phyloP scores from a whole-genome alignment of 768 basidiomycete genomes.

The Macrolepiota fuliginosa region DNA sequence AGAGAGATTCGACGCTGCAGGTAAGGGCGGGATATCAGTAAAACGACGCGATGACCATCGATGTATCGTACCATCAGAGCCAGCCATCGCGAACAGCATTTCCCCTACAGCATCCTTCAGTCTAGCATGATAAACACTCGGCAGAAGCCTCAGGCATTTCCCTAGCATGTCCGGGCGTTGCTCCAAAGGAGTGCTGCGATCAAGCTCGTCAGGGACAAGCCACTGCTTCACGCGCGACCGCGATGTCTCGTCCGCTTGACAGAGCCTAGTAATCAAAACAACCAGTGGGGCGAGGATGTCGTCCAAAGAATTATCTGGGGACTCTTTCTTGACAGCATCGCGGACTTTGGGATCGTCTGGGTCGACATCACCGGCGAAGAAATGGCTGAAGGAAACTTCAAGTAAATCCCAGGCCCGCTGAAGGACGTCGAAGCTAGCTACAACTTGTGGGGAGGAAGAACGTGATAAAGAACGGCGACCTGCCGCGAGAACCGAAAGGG shows the following conservation, averaged over 20 bases:
- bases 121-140: conserved; percentile 68
- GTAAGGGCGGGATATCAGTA: not conserved
- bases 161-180: conserved; percentile 73
- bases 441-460: conserved; percentile 39
- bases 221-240: conserved; percentile 58
- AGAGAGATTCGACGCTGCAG: conserved; percentile 62
- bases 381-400: conserved; percentile 54
- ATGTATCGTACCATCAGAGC: conserved; percentile 57
- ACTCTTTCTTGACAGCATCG: conserved; percentile 44
- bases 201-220: conserved; percentile 76
- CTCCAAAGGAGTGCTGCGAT: conserved; percentile 78
- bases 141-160: conserved; percentile 72
- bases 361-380: conserved; percentile 63
- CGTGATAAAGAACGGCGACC: conserved; percentile 51
- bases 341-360: conserved; percentile 65
- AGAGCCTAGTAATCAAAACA: conserved; percentile 71
- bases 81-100: conserved; percentile 81
- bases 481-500: conserved; percentile 51
- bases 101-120: conserved; percentile 82
- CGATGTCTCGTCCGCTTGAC: conserved; percentile 57
- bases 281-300: conserved; percentile 76
- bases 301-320: conserved; percentile 60
- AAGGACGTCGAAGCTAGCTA: conserved; percentile 45
- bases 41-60: not conserved
- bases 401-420: conserved; percentile 68